phyloP scores from a whole-genome alignment of 192 early-diverging fungal species.

The Coemansia interrupta region DNA sequence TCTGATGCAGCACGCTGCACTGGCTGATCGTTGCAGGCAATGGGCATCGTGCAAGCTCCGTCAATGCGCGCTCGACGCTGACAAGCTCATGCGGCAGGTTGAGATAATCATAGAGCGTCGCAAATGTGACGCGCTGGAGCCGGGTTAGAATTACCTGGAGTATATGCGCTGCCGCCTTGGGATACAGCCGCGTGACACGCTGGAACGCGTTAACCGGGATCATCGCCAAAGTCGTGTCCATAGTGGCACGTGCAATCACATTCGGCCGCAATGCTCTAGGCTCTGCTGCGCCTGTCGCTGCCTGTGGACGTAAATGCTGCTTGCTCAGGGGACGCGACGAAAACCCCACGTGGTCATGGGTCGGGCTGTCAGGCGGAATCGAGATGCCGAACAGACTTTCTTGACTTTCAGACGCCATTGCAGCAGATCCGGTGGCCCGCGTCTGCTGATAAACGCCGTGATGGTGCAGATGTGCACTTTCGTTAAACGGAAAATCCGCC shows the following conservation, averaged over 20 bases:
- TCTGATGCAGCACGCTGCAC: conserved; percentile 16
- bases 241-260: conserved; percentile 78
- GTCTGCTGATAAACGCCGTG: conserved; percentile 8
- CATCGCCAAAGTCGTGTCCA: conserved; percentile 86
- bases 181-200: conserved; percentile 83
- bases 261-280: conserved; percentile 61
- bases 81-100: conserved; percentile 84
- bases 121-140: conserved; percentile 91
- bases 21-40: conserved; percentile 18
- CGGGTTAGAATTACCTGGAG: conserved; percentile 93
- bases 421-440: not conserved
- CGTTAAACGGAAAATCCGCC: not conserved
- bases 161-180: conserved; percentile 89
- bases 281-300: not conserved
- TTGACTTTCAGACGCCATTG: conserved; percentile 5
- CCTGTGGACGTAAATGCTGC: not conserved
- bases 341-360: not conserved
- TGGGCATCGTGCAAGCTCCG: conserved; percentile 57
- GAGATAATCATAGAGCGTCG: conserved; percentile 85
- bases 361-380: not conserved
- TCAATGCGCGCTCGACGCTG: conserved; percentile 77
- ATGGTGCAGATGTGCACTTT: not conserved
- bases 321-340: conserved; percentile 1
- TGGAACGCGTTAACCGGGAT: conserved; percentile 93
- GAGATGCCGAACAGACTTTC: not conserved